Base-by-base conservation (phyloP, 164 flowering plant species). In the Annona squamosa region DNA sequence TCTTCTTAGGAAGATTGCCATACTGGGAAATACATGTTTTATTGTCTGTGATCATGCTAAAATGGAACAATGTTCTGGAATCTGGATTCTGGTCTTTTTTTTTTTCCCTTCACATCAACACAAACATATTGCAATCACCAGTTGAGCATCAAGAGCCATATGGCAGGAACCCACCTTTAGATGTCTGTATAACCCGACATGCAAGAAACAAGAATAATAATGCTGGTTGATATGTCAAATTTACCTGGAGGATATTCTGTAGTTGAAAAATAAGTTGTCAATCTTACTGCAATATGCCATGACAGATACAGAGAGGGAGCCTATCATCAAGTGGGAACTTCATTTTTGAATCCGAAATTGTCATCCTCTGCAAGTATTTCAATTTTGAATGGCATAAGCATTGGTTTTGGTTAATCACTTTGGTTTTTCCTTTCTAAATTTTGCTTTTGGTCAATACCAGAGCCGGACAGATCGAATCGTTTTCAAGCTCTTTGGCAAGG, bases 401-500 rank as follows among this genome's bases (percentile, higher is more conserved):
- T 26, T 26, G 37, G 37, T 26, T 26, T 26, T 26, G 37, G 37
- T 26, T 26, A 26, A 26, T 26, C 37, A 26, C 10, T 66, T 41
- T 37, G 5, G 37, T 48, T 77, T 1, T 73, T 5, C 18, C 57
- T 64, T 65, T 57, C 45, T 74, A 26, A 72, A 56, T 5, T 10
- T 16, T 16, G 13, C 56, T 18, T 61, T 63, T 74, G 72, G 0
- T 3, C 48, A 5, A 44, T 75, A 77, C 41, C 90, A 91, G 97
- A 82, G 84, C 73, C 89, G 94, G 41, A 91, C 95, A 4, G 94
- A 88, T 76, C 87, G 94, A 9, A 93, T 93, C 78, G 90, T 93
- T 42, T 89, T 93, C 68, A 93, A 93, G 76, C 91, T 93, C 42
- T 90, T 93, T 76, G 98, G 91, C 26, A 91, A 93, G 81, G 86